A percentile compares a stretch with the other conserved stretches of the same genome.
These are phyloP conservation scores for Globisporangium alternatum DNA, from an alignment of 352 stramenopile species.

Conservation along the genomic window DNA sequence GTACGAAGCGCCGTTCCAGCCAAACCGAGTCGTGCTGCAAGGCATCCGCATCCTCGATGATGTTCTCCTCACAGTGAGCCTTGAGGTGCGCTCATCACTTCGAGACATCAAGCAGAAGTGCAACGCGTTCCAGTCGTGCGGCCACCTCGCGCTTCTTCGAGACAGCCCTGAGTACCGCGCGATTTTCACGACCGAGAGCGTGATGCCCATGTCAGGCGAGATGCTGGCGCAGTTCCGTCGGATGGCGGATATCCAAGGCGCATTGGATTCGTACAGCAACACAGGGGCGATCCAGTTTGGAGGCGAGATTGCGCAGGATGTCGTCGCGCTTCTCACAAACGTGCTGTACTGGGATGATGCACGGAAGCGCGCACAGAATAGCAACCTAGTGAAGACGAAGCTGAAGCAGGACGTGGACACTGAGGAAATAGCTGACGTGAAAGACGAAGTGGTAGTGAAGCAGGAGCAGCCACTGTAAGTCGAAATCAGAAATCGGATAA, in stretches of 20 bases:
- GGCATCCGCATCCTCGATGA: constrained; percentile 82
- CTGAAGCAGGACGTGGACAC: background rate
- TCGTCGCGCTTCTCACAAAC: constrained; percentile 64
- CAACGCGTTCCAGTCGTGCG: constrained; percentile 37
- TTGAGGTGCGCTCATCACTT: constrained; percentile 59
- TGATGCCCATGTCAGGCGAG: constrained; percentile 42
- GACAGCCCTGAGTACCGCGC: constrained; percentile 59
- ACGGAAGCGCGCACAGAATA: constrained; percentile 43
- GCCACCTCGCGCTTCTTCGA: constrained; percentile 68
- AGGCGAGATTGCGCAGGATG: constrained; percentile 73
- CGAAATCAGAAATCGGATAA: background rate
- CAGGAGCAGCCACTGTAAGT: constrained; percentile 6
- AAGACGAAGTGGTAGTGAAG: background rate
- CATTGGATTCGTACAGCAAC: constrained; percentile 55
- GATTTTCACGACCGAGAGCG: constrained; percentile 56
- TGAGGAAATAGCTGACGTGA: background rate
- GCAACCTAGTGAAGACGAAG: constrained; percentile 5
- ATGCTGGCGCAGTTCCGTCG: constrained; percentile 59
- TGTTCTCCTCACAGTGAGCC: constrained; percentile 68
- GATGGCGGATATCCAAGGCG: constrained; percentile 82
- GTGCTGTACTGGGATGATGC: constrained; percentile 66
- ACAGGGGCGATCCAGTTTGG: constrained; percentile 75
- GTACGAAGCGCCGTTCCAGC: constrained; percentile 67
- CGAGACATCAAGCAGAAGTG: constrained; percentile 46
- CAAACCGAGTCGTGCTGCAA: constrained; percentile 77